These are phyloP conservation scores for Stachybotrys echinatus DNA, from an alignment of 2,329 filamentous ascomycete genomes.

Conservation along the genomic window DNA sequence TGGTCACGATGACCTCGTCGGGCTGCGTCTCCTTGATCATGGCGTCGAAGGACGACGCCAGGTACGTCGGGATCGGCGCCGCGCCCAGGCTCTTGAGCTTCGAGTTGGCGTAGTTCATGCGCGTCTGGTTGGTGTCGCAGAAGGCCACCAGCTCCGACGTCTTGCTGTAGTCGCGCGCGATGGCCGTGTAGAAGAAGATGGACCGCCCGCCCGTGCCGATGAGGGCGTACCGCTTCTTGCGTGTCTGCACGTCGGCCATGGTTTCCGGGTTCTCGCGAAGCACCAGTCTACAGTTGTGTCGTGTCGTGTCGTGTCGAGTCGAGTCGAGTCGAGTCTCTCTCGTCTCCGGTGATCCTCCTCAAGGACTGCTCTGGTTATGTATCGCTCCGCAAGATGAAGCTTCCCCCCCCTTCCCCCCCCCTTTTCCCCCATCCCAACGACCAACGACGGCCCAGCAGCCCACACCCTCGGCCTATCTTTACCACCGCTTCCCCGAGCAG, in stretches of 20 bases:
- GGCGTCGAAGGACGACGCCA: slow-evolving; percentile 48
- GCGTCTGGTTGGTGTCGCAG: slow-evolving; percentile 57
- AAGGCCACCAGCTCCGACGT: slow-evolving; percentile 49
- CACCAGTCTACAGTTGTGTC: too few species aligned
- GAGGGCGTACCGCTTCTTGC: slow-evolving; percentile 44
- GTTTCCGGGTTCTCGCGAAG: too few species aligned
- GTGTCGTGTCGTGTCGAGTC: too few species aligned
- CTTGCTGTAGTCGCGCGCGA: slow-evolving; percentile 43
- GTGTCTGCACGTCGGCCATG: not conserved
- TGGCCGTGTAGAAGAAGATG: slow-evolving; percentile 57
- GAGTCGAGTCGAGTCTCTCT: not conserved
- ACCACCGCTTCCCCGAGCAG: not conserved
- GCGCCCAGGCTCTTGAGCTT: slow-evolving; percentile 42
- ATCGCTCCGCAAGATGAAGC: too few species aligned
- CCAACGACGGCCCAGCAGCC: too few species aligned
- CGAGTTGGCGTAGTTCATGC: slow-evolving; percentile 50
- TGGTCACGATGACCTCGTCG: slow-evolving; percentile 58
- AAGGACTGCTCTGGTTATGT: too few species aligned
- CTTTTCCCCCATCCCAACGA: not conserved
- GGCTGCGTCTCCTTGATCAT: slow-evolving; percentile 53
- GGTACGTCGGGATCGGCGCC: slow-evolving; percentile 45
- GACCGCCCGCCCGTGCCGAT: slow-evolving; percentile 55
- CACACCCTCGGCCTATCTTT: not conserved
- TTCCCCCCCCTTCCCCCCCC: too few species aligned
- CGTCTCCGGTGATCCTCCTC: not conserved